Base-by-base conservation (phyloP, 2,329 filamentous ascomycete species). In the Colletotrichum truncatum region DNA sequence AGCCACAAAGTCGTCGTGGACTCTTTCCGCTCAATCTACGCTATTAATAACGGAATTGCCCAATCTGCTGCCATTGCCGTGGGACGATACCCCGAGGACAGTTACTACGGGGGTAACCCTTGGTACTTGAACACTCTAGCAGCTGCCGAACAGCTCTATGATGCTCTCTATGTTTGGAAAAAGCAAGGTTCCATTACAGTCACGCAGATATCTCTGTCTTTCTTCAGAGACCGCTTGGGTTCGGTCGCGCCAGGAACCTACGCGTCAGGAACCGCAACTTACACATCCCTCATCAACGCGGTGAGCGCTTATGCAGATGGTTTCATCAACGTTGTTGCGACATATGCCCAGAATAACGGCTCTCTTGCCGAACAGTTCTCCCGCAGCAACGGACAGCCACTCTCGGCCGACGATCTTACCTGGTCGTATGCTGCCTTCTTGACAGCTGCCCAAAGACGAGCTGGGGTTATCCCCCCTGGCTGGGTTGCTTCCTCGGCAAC, bases 91-190 rank as follows among this genome's bases (percentile, higher is more conserved):
- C 78, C 88, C 0, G 90, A 93, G 75, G 92, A 97, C 70, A 77
- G 82, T 4, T 96, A 95, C 77, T 91, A 90, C 76, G 87, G 87
- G 66, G 92, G 92, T 1, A 94, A 96, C 75, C 93, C 93, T 2
- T 96, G 93, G 93, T 92, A 93, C 71, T 83, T 95, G 11, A 86
- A 86, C 70, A 95, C 91, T 1, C 82, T 93, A 28, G 92, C 91
- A 2, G 91, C 91, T 0, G 93, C 92, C 3, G 93, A 96, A 77
- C 90, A 92, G 73, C 85, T 97, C 3, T 95, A 94, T 74, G 89
- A 92, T 70, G 90, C 93, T 1, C 72, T 94, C 1, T 89, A 90
- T 69, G 88, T 91, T 52, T 95, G 91, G 91, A 83, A 90, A 67
- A 77, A 81, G 34, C 76, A 83, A 25, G 89, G 88, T 1, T 89